Evolutionary conservation across 495 filamentous ascomycete genomes (phyloP), one percentile per base, ranked within the genome.

Genomic region (Bombardia bombarda): DNA sequence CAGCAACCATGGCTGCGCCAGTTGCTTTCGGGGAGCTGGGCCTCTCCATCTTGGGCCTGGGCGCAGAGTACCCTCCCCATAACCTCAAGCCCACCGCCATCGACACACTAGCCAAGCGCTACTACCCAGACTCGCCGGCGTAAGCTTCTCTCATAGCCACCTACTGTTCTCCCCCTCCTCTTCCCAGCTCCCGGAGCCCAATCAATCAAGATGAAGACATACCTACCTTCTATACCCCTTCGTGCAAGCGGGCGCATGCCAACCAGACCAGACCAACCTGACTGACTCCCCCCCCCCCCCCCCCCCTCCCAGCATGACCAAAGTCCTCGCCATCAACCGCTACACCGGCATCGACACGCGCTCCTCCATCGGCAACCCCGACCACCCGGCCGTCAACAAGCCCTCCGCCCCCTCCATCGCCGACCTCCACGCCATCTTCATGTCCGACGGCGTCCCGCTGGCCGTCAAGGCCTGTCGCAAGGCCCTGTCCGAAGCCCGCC

Each of bases 271-370:
- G n/a, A n/a, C n/a, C n/a, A n/a, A n/a, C n/a, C n/a, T n/a, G n/a
- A n/a, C n/a, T n/a, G n/a, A n/a, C n/a, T n/a, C n/a, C n/a, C n/a
- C n/a, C n/a, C n/a, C n/a, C n/a, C n/a, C n/a, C n/a, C 26, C 44
- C 21, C 14, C 10, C 38, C 17, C 22, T 40, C 22, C 34, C 40
- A 77, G 72, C 30, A 72, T 77, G 71, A 60, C 67, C 38, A 79
- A 75, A 55, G 66, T 83, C 30, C 71, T 78, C 31, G 62, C 66
- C 23, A 78, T 83, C 62, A 83, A 83, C 62, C 65, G 67, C 36
- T 78, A 65, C 48, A 80, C 79, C 1, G 79, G 79, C 30, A 83
- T 83, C 32, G 77, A 82, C 35, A 64, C 67, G 22, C 73, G 79
- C 23, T 75, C 78, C 41, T 76, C 74, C 10, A 69, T 83, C 43